Conservation (phyloP, 2,329 filamentous ascomycete genomes). For the Fusarium gaditjirri region DNA sequence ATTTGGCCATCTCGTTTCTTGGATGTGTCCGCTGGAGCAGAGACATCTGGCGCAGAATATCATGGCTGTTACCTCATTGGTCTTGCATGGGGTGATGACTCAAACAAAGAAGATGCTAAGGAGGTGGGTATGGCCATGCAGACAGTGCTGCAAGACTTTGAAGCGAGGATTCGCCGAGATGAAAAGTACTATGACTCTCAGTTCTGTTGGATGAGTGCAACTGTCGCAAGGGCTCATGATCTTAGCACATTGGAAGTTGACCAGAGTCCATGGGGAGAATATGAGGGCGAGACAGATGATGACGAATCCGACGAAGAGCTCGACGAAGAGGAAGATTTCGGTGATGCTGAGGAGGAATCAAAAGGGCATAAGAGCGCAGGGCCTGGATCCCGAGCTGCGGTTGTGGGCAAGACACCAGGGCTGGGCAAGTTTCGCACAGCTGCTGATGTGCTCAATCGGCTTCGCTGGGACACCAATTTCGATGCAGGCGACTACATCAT, state of each 20-base stretch:
- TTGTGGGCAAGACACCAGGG: constrained; percentile 44
- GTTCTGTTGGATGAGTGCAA: constrained; percentile 60
- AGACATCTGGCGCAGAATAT: constrained; percentile 57
- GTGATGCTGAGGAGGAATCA: constrained; percentile 10
- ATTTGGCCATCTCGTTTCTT: constrained; percentile 73
- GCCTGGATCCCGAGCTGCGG: constrained; percentile 23
- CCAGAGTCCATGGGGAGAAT: constrained; percentile 58
- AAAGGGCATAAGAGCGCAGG: constrained; percentile 14
- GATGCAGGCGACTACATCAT: constrained; percentile 65
- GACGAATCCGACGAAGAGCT: constrained; percentile 57
- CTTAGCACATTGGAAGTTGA: constrained; percentile 59
- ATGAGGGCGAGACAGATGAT: constrained; percentile 47
- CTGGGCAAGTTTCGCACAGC: constrained; percentile 65
- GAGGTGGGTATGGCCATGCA: constrained; percentile 57
- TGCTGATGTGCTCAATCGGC: constrained; percentile 66
- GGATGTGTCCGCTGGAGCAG: constrained; percentile 40
- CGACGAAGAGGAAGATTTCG: constrained; percentile 48
- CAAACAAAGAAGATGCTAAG: constrained; percentile 55
- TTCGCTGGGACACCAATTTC: constrained; percentile 68
- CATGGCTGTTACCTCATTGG: constrained; percentile 72
- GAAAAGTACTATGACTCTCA: constrained; percentile 60
- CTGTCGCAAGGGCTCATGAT: constrained; percentile 52
- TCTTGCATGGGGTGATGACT: constrained; percentile 53
- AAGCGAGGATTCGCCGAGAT: constrained; percentile 58
- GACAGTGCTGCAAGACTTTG: constrained; percentile 59